A percentile compares a stretch with the other conserved stretches of the same genome.
phyloP scores from a whole-genome alignment of 345 rosid genomes.

The Jatropha curcas region DNA sequence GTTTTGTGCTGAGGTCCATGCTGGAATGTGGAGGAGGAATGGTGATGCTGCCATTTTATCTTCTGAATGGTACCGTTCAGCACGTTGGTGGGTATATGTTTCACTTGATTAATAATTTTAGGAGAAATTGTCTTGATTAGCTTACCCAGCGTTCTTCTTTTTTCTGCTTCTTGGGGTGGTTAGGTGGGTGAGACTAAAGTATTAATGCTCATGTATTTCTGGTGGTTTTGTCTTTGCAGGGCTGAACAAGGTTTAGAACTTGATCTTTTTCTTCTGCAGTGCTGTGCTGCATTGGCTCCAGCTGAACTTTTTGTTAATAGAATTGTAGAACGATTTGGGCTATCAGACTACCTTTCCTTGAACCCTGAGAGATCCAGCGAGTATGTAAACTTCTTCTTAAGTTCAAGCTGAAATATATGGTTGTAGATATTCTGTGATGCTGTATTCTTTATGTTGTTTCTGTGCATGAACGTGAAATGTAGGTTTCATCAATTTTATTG shows the following conservation, averaged over 20 bases:
- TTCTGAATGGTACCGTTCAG: constrained; percentile 80
- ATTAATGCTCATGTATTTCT: constrained; percentile 11
- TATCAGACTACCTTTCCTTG: constrained; percentile 59
- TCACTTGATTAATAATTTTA: background rate
- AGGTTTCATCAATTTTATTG: background rate
- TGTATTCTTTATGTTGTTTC: background rate
- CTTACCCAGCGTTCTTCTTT: background rate
- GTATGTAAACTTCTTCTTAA: constrained; percentile 44
- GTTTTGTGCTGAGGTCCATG: constrained; percentile 83
- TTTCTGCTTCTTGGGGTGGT: background rate
- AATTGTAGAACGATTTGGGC: constrained; percentile 80
- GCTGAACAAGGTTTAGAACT: constrained; percentile 87
- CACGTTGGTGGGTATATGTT: constrained; percentile 60
- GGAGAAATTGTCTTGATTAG: background rate
- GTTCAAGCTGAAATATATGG: background rate
- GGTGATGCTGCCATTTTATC: constrained; percentile 70
- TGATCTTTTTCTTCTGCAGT: constrained; percentile 94
- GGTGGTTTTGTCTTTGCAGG: constrained; percentile 53
- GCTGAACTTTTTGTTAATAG: constrained; percentile 75
- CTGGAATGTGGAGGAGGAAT: constrained; percentile 98
- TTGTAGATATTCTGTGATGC: background rate
- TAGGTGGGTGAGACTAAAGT: background rate
- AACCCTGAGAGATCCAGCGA: constrained; percentile 52
- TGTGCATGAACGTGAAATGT: background rate
- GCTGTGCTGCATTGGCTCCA: constrained; percentile 96